A percentile compares a stretch with the other conserved stretches of the same genome.
Evolutionary conservation across 352 stramenopile species (phyloP).

Genomic region (Bremia lactucae): DNA sequence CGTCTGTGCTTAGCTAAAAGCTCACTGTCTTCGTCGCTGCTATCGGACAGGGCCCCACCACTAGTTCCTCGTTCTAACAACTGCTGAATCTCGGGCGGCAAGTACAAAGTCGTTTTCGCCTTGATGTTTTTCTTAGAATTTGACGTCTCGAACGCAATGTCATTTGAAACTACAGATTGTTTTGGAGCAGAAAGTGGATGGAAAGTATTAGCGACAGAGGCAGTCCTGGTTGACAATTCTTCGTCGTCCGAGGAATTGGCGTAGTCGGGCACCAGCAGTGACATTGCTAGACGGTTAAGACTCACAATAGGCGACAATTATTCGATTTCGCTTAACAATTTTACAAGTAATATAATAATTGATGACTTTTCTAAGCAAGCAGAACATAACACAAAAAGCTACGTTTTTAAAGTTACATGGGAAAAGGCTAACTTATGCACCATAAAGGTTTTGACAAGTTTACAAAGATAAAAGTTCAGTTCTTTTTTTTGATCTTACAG

Average conservation of each 20-base stretch:
- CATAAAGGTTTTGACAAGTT: too few relatives aligned
- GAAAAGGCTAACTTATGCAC: too few relatives aligned
- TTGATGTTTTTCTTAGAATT: conserved; percentile 24
- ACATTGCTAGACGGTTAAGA: too few relatives aligned
- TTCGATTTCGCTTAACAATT: too few relatives aligned
- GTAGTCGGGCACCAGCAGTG: conserved; percentile 46
- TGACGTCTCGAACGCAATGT: background rate
- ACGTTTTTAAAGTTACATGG: too few relatives aligned
- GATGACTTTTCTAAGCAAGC: too few relatives aligned
- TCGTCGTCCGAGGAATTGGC: conserved; percentile 49
- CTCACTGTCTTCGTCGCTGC: conserved; percentile 31
- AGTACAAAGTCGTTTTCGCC: conserved; percentile 35
- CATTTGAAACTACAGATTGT: background rate
- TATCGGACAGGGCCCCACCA: conserved; percentile 14
- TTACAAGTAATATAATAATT: too few relatives aligned
- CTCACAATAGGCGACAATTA: too few relatives aligned
- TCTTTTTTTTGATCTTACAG: too few relatives aligned
- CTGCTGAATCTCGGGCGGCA: conserved; percentile 46
- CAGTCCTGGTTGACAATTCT: background rate
- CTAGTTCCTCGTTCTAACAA: conserved; percentile 30
- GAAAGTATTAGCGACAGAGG: background rate
- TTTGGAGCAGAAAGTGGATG: background rate
- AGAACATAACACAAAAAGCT: too few relatives aligned
- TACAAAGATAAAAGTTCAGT: too few relatives aligned
- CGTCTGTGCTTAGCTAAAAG: conserved; percentile 43